phyloP scores from a whole-genome alignment of 1,139 yeast genomes.

The Yamadazyma diddensiae region DNA sequence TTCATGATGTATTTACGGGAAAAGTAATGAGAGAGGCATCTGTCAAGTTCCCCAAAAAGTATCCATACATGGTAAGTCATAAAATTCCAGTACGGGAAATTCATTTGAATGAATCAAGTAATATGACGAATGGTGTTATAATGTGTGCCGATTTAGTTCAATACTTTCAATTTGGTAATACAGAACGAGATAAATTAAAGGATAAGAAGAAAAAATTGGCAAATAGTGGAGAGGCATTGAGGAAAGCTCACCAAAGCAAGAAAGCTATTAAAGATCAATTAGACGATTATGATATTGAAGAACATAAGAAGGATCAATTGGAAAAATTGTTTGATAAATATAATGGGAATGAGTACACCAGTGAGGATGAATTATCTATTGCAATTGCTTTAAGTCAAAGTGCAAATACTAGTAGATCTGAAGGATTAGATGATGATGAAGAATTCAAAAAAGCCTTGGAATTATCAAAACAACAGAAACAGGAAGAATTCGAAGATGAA shows the following conservation, averaged over 20 bases:
- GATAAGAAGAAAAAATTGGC: conserved; percentile 17
- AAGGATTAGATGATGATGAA: conserved; percentile 9
- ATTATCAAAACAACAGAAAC: conserved; percentile 15
- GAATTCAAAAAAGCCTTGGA: conserved; percentile 26
- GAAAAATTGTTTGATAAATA: conserved; percentile 38
- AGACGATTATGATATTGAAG: conserved; percentile 35
- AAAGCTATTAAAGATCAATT: conserved; percentile 31
- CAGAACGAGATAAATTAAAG: conserved; percentile 3
- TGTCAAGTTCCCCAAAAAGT: conserved; percentile 43
- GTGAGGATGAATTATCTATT: conserved; percentile 45
- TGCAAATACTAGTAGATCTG: conserved; percentile 11
- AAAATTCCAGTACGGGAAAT: conserved; percentile 44
- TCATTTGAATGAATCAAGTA: conserved; percentile 38
- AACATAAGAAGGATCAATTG: conserved; percentile 17
- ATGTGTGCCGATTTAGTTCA: conserved; percentile 57
- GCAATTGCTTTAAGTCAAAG: conserved; percentile 56
- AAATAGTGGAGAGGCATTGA: conserved; percentile 16
- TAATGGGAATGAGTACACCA: conserved; percentile 38
- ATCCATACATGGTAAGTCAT: conserved; percentile 19
- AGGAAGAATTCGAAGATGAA: conserved; percentile 12
- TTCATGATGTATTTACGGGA: conserved; percentile 65
- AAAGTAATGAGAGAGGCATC: conserved; percentile 48
- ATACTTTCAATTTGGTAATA: conserved; percentile 58
- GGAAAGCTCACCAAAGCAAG: conserved; percentile 13
- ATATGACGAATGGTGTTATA: conserved; percentile 48